Evolutionary conservation across 2,329 filamentous ascomycete species (phyloP).

Genomic region (Hypomyces perniciosus): DNA sequence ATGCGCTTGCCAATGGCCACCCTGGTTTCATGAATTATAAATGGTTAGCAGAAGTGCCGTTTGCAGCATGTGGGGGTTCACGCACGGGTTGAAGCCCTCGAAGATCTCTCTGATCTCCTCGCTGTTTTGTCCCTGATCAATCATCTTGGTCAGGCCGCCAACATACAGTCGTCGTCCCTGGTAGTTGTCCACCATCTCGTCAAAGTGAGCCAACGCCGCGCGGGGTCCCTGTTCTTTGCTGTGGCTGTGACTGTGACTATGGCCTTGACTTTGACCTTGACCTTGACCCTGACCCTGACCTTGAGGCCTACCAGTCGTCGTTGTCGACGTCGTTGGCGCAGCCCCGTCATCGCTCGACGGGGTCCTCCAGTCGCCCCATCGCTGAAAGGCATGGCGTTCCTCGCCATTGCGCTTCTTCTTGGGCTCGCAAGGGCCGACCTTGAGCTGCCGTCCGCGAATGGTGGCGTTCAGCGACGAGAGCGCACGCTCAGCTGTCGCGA

Average conservation of each 20-base stretch:
- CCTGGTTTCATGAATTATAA: constrained; percentile 9
- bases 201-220: constrained; percentile 26
- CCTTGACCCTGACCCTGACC: not conserved
- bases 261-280: not conserved
- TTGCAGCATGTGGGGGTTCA: constrained; percentile 25
- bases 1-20: constrained; percentile 43
- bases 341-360: constrained; percentile 11
- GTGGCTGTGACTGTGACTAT: not conserved
- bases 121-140: constrained; percentile 41
- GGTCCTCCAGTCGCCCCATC: constrained; percentile 41
- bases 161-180: constrained; percentile 41
- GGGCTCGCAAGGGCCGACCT: constrained; percentile 59
- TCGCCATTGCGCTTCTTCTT: constrained; percentile 31
- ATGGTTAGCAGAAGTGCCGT: not conserved
- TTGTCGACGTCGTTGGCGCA: constrained; percentile 1
- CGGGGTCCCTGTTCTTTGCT: constrained; percentile 22
- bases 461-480: constrained; percentile 50
- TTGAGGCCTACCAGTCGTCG: not conserved
- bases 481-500: constrained; percentile 46
- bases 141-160: constrained; percentile 44
- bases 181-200: constrained; percentile 22
- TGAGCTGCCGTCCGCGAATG: constrained; percentile 54
- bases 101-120: constrained; percentile 43
- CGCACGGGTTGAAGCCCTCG: constrained; percentile 33
- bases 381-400: constrained; percentile 26